Percentiles rank a stretch among this genome's conserved stretches.
phyloP scores from a whole-genome alignment of 1,284 basidiomycete species.

The Porphyrellus sp. region DNA sequence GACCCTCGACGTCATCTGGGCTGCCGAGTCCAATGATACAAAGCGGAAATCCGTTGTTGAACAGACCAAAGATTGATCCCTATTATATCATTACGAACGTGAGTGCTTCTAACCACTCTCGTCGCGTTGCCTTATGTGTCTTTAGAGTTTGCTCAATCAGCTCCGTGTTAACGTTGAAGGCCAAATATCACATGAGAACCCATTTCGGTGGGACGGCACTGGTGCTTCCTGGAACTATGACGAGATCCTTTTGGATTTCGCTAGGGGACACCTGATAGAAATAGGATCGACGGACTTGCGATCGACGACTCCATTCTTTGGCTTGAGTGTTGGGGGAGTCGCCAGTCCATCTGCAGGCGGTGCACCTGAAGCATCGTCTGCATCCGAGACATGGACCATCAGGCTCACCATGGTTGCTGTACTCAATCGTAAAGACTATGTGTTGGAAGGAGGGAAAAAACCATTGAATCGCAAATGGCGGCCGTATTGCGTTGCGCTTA shows the following conservation, averaged over 20 bases:
- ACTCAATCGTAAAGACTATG: conserved; percentile 83
- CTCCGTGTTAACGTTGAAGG: conserved; percentile 74
- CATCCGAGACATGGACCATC: conserved; percentile 49
- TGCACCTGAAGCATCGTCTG: conserved; percentile 21
- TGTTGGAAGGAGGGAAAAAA: conserved; percentile 74
- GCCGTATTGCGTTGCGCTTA: conserved; percentile 82
- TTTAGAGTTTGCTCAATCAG: conserved; percentile 65
- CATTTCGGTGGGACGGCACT: conserved; percentile 77
- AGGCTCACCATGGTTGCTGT: conserved; percentile 83
- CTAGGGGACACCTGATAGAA: conserved; percentile 62
- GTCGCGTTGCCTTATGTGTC: conserved; percentile 9
- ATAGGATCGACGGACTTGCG: conserved; percentile 46
- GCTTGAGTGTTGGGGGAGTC: conserved; percentile 41
- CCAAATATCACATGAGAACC: conserved; percentile 64
- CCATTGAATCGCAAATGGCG: conserved; percentile 84
- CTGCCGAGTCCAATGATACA: conserved; percentile 37
- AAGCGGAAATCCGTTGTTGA: conserved; percentile 42
- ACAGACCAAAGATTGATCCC: conserved; percentile 79
- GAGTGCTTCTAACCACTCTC: conserved; percentile 25
- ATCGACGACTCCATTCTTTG: conserved; percentile 47
- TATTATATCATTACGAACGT: conserved; percentile 88
- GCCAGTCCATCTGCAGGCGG: conserved; percentile 30
- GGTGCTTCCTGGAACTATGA: conserved; percentile 66
- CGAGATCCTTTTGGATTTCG: conserved; percentile 67
- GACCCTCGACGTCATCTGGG: conserved; percentile 42